phyloP scores from a whole-genome alignment of 352 stramenopile species.

The Pythium folliculosum region DNA sequence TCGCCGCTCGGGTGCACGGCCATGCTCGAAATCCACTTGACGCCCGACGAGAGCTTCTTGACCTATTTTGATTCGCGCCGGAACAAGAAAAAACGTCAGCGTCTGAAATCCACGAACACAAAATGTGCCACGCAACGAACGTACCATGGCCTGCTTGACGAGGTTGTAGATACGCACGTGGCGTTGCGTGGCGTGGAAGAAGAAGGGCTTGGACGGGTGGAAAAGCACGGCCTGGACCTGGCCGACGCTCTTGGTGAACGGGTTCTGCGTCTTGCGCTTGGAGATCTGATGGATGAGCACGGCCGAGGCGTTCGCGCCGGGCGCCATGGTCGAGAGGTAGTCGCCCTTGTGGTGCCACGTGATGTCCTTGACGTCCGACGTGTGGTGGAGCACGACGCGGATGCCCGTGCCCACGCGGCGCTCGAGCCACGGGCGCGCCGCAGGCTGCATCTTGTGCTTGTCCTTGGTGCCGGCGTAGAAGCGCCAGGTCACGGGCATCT shows the following conservation, averaged over 20 bases:
- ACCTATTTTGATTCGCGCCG: constrained; percentile 42
- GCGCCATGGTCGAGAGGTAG: constrained; percentile 96
- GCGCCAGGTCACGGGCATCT: constrained; percentile 91
- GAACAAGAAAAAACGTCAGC: constrained; percentile 38
- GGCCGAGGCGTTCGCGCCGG: constrained; percentile 83
- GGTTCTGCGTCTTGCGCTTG: constrained; percentile 96
- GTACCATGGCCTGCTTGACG: constrained; percentile 94
- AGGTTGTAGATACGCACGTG: constrained; percentile 99
- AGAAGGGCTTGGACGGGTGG: constrained; percentile 98
- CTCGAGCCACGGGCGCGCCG: constrained; percentile 61
- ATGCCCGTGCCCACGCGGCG: constrained; percentile 81
- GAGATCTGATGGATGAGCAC: constrained; percentile 99
- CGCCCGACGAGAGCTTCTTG: constrained; percentile 97
- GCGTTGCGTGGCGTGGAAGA: constrained; percentile 99
- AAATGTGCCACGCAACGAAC: constrained; percentile 6
- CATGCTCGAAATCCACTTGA: constrained; percentile 99
- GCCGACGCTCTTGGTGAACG: constrained; percentile 94
- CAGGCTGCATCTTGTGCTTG: constrained; percentile 65
- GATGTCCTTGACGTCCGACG: constrained; percentile 91
- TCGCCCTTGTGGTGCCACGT: constrained; percentile 99
- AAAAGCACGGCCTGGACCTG: constrained; percentile 96
- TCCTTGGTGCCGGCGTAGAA: constrained; percentile 85
- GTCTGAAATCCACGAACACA: background rate
- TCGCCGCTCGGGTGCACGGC: constrained; percentile 98
- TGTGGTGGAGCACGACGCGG: constrained; percentile 86